Percentiles rank a stretch among this genome's conserved stretches.
These are phyloP conservation scores for Plasmodium adleri DNA, from an alignment of 169 alveolate species.

Conservation along the genomic window DNA sequence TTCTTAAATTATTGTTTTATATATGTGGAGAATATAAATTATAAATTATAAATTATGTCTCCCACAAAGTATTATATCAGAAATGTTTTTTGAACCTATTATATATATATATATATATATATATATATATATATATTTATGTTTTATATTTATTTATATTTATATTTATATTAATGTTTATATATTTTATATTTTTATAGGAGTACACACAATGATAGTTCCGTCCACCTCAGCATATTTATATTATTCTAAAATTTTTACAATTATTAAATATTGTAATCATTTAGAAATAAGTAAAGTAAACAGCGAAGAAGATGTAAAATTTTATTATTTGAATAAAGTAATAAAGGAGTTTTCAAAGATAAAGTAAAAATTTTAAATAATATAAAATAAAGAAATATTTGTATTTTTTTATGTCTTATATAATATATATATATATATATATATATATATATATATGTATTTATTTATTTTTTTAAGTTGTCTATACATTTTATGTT, in stretches of 20 bases:
- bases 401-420: conserved; percentile 5
- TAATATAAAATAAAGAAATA: background rate
- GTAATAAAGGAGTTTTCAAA: conserved; percentile 34
- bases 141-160: background rate
- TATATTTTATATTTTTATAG: conserved; percentile 9
- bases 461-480: background rate
- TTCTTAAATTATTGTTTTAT: too few species aligned
- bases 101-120: too few species aligned
- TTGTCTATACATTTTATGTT: too few species aligned
- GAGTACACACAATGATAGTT: conserved; percentile 59
- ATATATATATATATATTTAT: too few species aligned
- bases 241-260: conserved; percentile 45
- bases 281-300: conserved; percentile 59
- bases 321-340: conserved; percentile 55
- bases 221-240: conserved; percentile 30
- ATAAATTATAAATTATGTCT: too few species aligned
- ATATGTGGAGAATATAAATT: too few species aligned
- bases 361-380: background rate
- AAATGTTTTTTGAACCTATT: too few species aligned
- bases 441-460: conserved; percentile 1
- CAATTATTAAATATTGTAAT: conserved; percentile 44
- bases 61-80: too few species aligned
- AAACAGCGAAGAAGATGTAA: conserved; percentile 60
- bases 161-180: background rate
- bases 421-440: background rate